phyloP scores from a whole-genome alignment of 2,329 filamentous ascomycete species.

The Venturia pyrina region DNA sequence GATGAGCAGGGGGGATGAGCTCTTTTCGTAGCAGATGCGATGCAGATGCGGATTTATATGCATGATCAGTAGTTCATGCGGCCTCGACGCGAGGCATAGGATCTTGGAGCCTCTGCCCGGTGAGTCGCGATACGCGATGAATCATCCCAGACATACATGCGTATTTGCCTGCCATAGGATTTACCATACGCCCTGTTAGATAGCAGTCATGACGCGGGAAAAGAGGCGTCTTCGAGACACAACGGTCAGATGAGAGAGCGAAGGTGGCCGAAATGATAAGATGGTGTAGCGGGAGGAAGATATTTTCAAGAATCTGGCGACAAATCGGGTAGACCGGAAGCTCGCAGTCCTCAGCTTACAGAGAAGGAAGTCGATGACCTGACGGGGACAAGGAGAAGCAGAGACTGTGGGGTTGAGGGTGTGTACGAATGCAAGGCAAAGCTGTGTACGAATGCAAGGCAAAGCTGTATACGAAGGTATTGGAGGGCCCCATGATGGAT shows the following conservation, averaged over 20 bases:
- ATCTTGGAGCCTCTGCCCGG: neutral
- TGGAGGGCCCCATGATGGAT: neutral
- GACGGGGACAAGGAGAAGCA: neutral
- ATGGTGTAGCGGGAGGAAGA: neutral
- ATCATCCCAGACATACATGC: slow-evolving; percentile 3
- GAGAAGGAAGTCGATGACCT: neutral
- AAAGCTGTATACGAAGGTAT: neutral
- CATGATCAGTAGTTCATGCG: slow-evolving; percentile 1
- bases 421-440: too few species aligned
- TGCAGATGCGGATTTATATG: slow-evolving; percentile 1
- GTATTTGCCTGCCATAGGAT: neutral
- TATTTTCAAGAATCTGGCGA: neutral
- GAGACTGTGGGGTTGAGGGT: slow-evolving; percentile 1
- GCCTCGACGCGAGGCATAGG: too few species aligned
- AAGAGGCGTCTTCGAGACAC: neutral
- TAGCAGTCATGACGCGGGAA: neutral
- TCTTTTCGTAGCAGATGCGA: neutral
- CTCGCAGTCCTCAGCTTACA: neutral
- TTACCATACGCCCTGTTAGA: neutral
- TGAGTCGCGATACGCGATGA: slow-evolving; percentile 4
- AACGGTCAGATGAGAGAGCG: neutral
- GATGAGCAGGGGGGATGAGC: neutral
- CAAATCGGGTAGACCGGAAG: too few species aligned
- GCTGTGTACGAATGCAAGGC: neutral
- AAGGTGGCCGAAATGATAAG: neutral